Evolutionary conservation across 2,329 filamentous ascomycete species (phyloP).

Genomic region (Talaromyces sp.): DNA sequence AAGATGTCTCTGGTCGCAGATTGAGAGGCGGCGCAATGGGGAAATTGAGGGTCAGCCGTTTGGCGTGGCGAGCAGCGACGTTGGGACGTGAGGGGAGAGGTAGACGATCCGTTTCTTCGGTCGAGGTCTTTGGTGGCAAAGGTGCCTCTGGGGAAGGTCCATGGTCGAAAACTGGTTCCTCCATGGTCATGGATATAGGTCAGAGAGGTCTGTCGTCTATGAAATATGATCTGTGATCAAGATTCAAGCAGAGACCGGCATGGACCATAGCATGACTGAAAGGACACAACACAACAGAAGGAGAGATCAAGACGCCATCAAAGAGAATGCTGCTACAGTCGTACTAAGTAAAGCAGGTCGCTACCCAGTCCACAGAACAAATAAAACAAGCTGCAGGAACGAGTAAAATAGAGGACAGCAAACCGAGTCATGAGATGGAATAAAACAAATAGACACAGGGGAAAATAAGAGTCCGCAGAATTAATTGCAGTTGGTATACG

Average conservation of each 20-base stretch:
- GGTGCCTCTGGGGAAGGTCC: constrained; percentile 14
- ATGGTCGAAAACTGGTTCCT: constrained; percentile 11
- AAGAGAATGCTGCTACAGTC: constrained; percentile 2
- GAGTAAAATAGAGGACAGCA: not conserved
- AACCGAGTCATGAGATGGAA: not conserved
- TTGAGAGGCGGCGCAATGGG: constrained; percentile 36
- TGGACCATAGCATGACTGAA: constrained; percentile 5
- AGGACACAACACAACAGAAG: not conserved
- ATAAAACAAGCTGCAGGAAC: not conserved
- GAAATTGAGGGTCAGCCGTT: constrained; percentile 47
- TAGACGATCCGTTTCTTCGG: not conserved
- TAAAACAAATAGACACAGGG: not conserved
- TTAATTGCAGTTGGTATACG: not conserved
- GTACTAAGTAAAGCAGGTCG: not conserved
- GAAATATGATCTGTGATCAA: not conserved
- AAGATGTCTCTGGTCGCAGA: constrained; percentile 25
- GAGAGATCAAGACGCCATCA: not conserved
- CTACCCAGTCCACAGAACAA: not conserved
- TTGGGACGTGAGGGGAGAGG: constrained; percentile 28
- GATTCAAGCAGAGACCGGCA: not conserved
- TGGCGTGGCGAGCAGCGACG: constrained; percentile 39
- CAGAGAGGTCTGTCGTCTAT: not conserved
- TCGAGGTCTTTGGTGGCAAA: not conserved
- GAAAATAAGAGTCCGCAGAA: not conserved
- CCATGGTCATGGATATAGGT: not conserved